Evolutionary conservation across 192 early-diverging fungal species (phyloP), one percentile per base, ranked within the genome.

Genomic region (Backusella tuberculispora): DNA sequence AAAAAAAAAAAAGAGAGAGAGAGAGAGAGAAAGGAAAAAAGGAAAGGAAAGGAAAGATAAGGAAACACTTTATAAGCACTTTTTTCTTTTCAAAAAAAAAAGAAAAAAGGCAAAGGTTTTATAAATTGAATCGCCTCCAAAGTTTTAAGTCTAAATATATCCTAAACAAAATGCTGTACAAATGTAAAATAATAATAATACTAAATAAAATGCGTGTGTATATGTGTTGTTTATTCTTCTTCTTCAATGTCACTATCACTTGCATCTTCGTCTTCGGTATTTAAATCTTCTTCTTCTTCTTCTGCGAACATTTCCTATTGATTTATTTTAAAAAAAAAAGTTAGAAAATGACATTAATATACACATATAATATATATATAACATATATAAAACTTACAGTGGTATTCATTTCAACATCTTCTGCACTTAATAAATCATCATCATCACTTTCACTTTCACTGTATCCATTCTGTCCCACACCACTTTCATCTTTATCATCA

Each of bases 211-310:
- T 63, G 29, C 29, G 29, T 63, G 9, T 63, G 8, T 63, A 63
- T 63, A 34, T 26, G 19, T 63, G 9, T 34, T 34, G 21, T 69
- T 69, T 46, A 45, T 13, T 40, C 38, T 69, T 40, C 38, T 69
- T 69, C 68, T 17, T 69, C 68, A 47, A 69, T 69, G 24, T 69
- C 68, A 69, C 68, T 69, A 47, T 69, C 68, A 44, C 68, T 69
- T 19, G 43, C 68, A 69, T 69, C 68, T 46, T 69, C 68, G 14
- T 69, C 68, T 26, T 69, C 68, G 26, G 68, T 69, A 17, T 69
- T 69, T 47, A 69, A 34, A 47, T 69, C 68, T n/a, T 69, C 68
- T 9, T 69, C 44, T 4, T 69, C 44, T 69, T 69, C 68, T 7
- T 69, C 68, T 17, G n/a, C 68, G 46, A 69, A 69, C 45, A 69